These are phyloP conservation scores for Metschnikowia henanensis DNA, from an alignment of 805 yeast genomes.

Conservation along the genomic window DNA sequence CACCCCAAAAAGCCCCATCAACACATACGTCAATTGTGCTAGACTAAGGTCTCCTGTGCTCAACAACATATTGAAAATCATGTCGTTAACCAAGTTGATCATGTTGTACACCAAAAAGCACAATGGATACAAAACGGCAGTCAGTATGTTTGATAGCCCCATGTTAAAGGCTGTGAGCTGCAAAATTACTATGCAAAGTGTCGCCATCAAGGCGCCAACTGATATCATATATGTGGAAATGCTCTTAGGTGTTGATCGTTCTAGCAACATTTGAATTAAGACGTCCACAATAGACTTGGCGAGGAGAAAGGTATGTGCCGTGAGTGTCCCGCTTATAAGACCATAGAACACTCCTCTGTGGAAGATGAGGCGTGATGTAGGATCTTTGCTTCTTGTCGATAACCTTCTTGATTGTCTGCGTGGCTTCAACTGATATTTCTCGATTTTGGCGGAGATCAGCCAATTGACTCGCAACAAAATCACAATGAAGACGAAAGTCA, in stretches of 20 bases:
- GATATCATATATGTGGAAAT: constrained; percentile 37
- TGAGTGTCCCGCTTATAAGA: constrained; percentile 66
- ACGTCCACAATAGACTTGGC: constrained; percentile 86
- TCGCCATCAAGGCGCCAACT: constrained; percentile 47
- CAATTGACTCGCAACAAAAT: constrained; percentile 26
- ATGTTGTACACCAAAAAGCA: constrained; percentile 83
- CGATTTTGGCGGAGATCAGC: constrained; percentile 19
- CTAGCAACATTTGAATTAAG: constrained; percentile 44
- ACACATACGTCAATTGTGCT: constrained; percentile 49
- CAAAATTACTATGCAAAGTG: constrained; percentile 62
- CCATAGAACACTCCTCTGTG: constrained; percentile 66
- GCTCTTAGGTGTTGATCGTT: constrained; percentile 21
- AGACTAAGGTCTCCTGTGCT: constrained; percentile 41
- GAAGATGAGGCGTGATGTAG: constrained; percentile 24
- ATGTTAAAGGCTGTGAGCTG: constrained; percentile 74
- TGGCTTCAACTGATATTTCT: constrained; percentile 6
- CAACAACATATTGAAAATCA: constrained; percentile 62
- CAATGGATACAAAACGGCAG: constrained; percentile 79
- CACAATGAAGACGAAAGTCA: constrained; percentile 32
- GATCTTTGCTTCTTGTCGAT: constrained; percentile 15
- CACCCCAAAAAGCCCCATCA: constrained; percentile 49
- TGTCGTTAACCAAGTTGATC: constrained; percentile 48
- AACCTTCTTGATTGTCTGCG: constrained; percentile 6
- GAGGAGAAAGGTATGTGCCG: constrained; percentile 81
- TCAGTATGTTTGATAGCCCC: constrained; percentile 68